These are phyloP conservation scores for Stachybotrys chartarum DNA, from an alignment of 2,329 filamentous ascomycete genomes.

Conservation along the genomic window DNA sequence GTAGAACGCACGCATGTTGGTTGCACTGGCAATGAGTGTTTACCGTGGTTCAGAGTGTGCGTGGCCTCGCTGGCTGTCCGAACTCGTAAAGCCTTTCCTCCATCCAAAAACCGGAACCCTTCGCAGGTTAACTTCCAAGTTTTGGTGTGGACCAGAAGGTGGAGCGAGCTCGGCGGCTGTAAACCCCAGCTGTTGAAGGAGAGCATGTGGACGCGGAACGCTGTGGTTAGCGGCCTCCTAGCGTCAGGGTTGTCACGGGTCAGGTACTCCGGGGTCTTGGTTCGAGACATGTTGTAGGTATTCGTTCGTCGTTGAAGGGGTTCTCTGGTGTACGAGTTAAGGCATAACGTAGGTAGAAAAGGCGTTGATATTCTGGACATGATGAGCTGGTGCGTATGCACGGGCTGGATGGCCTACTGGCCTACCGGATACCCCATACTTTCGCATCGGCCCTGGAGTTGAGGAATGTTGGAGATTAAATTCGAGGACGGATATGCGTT, in stretches of 20 bases:
- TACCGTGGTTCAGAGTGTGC: not conserved
- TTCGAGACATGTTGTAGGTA: not conserved
- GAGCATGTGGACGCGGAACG: not conserved
- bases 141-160: not conserved
- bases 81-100: not conserved
- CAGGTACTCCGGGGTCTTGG: not conserved
- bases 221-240: not conserved
- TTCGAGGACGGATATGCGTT: too few relatives aligned
- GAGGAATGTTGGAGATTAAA: too few relatives aligned
- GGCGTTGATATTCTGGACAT: too few relatives aligned
- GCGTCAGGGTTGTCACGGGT: not conserved
- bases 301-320: not conserved
- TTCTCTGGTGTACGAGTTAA: too few relatives aligned
- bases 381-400: too few relatives aligned
- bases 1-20: too few relatives aligned
- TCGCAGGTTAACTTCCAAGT: not conserved
- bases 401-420: too few relatives aligned
- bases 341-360: too few relatives aligned
- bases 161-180: not conserved
- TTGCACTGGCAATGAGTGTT: not conserved
- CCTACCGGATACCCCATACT: too few relatives aligned
- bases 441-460: too few relatives aligned
- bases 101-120: not conserved
- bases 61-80: not conserved
- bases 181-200: not conserved